These are phyloP conservation scores for Trichoderma erinaceum DNA, from an alignment of 495 filamentous ascomycete species.

Conservation along the genomic window DNA sequence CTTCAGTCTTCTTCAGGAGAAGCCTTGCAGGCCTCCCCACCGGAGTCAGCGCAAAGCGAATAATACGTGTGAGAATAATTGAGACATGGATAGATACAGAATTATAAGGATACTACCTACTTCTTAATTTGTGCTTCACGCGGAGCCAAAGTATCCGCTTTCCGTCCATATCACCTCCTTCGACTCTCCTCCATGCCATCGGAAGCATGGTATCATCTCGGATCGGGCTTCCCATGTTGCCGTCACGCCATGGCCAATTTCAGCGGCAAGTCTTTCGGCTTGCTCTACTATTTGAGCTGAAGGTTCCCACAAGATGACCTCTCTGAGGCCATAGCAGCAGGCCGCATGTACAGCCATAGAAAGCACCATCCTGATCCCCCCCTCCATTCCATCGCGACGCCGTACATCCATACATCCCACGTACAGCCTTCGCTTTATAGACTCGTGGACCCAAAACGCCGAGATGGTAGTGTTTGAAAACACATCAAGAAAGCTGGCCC, in stretches of 20 bases:
- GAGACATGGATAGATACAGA: not conserved
- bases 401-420: not conserved
- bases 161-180: not conserved
- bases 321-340: not conserved
- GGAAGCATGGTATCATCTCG: constrained; percentile 8
- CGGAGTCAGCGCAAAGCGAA: no score
- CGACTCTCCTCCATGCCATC: constrained; percentile 4
- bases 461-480: not conserved
- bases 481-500: not conserved
- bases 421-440: not conserved
- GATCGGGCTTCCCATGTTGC: not conserved
- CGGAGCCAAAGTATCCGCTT: not conserved
- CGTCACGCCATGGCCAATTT: not conserved
- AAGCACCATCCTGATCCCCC: not conserved
- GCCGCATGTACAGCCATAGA: not conserved
- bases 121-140: not conserved
- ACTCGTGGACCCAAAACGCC: not conserved
- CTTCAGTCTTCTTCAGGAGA: not conserved
- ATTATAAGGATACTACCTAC: not conserved
- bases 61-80: not conserved
- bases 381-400: not conserved
- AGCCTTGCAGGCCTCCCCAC: not conserved
- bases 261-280: not conserved
- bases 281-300: not conserved
- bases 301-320: not conserved